Evolutionary conservation across 768 basidiomycete species (phyloP).

Genomic region (Suillus paluster): DNA sequence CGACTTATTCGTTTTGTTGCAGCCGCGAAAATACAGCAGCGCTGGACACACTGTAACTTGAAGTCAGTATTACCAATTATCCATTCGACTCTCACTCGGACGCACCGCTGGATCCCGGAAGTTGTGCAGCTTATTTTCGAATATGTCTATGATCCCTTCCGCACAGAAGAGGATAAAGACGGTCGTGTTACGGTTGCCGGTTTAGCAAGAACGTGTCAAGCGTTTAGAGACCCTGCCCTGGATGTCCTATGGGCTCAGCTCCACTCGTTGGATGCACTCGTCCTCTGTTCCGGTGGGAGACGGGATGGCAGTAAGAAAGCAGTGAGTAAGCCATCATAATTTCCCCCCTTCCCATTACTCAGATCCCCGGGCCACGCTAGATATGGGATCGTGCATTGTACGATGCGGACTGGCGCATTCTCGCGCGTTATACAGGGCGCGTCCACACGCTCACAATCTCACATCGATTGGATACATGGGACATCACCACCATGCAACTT

Average conservation of each 20-base stretch:
- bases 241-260: conserved; percentile 11
- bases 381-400: conserved; percentile 5
- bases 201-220: conserved; percentile 11
- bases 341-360: neutral
- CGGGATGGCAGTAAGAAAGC: neutral
- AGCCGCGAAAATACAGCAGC: too few relatives aligned
- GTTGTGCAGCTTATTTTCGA: conserved; percentile 26
- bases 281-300: conserved; percentile 6
- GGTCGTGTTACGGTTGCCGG: neutral
- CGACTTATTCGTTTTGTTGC: too few relatives aligned
- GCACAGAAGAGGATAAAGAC: neutral
- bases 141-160: conserved; percentile 16
- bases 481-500: conserved; percentile 1
- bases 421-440: conserved; percentile 1
- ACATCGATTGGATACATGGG: neutral
- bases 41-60: too few relatives aligned
- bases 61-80: too few relatives aligned
- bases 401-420: conserved; percentile 6
- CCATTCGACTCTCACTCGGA: too few relatives aligned
- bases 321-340: neutral
- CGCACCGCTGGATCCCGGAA: conserved; percentile 15
- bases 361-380: neutral
- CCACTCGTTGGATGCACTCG: conserved; percentile 6
- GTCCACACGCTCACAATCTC: neutral
- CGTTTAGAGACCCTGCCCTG: conserved; percentile 11